Conservation (phyloP, 106 monocot genomes). For the Acanthochlamys bracteata region DNA sequence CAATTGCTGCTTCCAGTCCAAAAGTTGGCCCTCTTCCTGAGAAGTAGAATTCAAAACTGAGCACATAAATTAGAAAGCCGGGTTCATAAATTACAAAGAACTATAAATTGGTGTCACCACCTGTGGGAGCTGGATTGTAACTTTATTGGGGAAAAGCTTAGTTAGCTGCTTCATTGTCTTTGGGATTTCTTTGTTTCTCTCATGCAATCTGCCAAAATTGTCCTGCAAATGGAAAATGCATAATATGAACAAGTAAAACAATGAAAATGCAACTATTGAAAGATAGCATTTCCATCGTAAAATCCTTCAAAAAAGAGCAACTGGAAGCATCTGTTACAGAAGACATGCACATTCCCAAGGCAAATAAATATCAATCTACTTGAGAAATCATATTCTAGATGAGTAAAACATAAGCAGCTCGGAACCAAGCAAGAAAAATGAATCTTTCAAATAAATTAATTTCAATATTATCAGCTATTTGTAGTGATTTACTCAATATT, state of each 20-base stretch:
- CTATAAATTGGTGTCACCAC: slow-evolving; percentile 7
- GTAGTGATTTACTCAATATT: no score
- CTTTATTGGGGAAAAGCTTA: slow-evolving; percentile 85
- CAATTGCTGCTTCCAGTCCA: slow-evolving; percentile 79
- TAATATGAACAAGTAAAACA: not conserved
- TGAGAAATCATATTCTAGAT: no score
- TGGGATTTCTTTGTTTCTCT: slow-evolving; percentile 77
- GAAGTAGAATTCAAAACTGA: slow-evolving; percentile 1
- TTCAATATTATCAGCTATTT: no score
- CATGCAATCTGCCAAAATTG: slow-evolving; percentile 68
- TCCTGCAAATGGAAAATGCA: slow-evolving; percentile 30
- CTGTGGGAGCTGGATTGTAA: slow-evolving; percentile 82
- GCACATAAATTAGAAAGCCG: not conserved
- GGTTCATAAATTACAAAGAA: not conserved
- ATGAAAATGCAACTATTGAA: not conserved
- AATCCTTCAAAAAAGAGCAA: no score
- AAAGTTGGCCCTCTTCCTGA: slow-evolving; percentile 70
- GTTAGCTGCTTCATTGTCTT: slow-evolving; percentile 83
- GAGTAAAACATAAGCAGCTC: no score
- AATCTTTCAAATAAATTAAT: no score
- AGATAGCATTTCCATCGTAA: not conserved
- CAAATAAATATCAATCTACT: no score
- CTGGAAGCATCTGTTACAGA: no score
- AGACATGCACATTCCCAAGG: no score
- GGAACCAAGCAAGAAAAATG: no score